phyloP scores from a whole-genome alignment of 2,329 filamentous ascomycete species.

The Pestalotiopsis sp. region DNA sequence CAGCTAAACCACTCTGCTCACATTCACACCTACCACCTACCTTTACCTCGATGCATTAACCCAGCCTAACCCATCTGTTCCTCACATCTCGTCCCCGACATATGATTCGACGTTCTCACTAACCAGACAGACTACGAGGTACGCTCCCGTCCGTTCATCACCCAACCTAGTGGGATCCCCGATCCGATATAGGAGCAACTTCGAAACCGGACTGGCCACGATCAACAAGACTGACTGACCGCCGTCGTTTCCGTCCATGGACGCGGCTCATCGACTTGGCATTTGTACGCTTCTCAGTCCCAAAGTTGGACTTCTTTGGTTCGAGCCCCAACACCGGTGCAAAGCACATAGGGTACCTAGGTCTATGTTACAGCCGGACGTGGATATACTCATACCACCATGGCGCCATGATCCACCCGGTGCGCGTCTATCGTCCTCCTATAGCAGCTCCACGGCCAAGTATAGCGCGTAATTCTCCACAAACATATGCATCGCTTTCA shows the following conservation, averaged over 20 bases:
- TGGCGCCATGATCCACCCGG: background rate
- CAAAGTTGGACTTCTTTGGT: background rate
- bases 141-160: background rate
- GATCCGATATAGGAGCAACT: background rate
- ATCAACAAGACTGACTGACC: background rate
- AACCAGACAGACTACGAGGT: too few species aligned
- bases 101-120: too few species aligned
- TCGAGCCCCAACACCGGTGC: background rate
- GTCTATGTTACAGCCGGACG: background rate
- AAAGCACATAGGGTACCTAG: background rate
- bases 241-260: too few species aligned
- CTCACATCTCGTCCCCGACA: too few species aligned
- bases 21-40: too few species aligned
- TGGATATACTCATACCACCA: background rate
- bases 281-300: too few species aligned
- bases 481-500: background rate
- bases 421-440: background rate
- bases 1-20: background rate
- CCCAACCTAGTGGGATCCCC: background rate
- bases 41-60: too few species aligned
- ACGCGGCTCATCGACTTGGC: too few species aligned
- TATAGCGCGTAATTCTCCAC: background rate
- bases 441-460: background rate
- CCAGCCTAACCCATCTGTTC: too few species aligned
- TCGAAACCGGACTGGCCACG: background rate